phyloP scores from a whole-genome alignment of 805 yeast genomes.

The Lachancea sp. region DNA sequence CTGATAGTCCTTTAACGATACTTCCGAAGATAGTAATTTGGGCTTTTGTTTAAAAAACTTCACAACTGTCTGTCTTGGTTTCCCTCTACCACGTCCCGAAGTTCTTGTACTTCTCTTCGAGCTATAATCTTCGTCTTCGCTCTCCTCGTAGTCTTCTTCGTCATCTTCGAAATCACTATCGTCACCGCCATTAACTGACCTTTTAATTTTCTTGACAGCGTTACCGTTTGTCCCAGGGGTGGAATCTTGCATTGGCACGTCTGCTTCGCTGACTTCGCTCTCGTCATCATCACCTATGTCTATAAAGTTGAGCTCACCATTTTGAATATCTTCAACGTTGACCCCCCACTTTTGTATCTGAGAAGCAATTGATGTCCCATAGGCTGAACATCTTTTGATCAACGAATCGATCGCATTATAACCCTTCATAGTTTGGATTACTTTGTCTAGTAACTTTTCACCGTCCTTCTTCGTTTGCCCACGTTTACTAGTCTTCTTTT shows the following conservation, averaged over 20 bases:
- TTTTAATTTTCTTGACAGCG: slow-evolving; percentile 3
- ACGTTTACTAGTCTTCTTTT: slow-evolving; percentile 30
- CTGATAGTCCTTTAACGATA: slow-evolving; percentile 80
- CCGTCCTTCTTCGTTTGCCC: slow-evolving; percentile 56
- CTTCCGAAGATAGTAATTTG: slow-evolving; percentile 49
- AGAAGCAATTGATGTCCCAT: slow-evolving; percentile 61
- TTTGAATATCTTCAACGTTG: slow-evolving; percentile 52
- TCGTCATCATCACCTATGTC: slow-evolving; percentile 31
- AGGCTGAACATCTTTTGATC: slow-evolving; percentile 72
- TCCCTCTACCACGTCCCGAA: slow-evolving; percentile 9
- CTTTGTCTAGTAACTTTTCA: slow-evolving; percentile 63
- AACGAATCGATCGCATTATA: slow-evolving; percentile 93
- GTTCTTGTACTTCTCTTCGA: slow-evolving; percentile 15
- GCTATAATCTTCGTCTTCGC: slow-evolving; percentile 23
- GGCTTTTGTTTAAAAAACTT: slow-evolving; percentile 70
- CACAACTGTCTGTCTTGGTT: slow-evolving; percentile 26
- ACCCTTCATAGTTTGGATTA: slow-evolving; percentile 68
- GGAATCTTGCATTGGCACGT: slow-evolving; percentile 8
- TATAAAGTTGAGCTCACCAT: slow-evolving; percentile 32
- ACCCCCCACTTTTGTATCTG: slow-evolving; percentile 89
- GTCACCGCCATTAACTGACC: slow-evolving; percentile 23
- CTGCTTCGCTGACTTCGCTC: slow-evolving; percentile 19
- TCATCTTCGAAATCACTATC: slow-evolving; percentile 28
- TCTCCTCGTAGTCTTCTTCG: slow-evolving; percentile 28
- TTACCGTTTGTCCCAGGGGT: neutral